Conservation (phyloP, 768 basidiomycete genomes). For the Phylloporus rhodoxanthus region DNA sequence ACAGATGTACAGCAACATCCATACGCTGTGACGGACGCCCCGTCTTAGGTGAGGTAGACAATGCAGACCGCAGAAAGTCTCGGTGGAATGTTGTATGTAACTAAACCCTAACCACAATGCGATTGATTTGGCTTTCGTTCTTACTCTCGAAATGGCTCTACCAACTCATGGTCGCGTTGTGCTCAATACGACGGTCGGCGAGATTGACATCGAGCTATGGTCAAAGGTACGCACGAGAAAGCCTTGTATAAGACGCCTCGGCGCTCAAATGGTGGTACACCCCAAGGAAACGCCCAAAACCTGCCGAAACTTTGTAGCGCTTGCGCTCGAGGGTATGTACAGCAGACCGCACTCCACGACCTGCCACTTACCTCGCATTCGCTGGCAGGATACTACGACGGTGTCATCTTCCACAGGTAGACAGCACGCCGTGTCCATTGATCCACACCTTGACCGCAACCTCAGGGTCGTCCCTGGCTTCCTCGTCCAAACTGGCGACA, state of each 20-base stretch:
- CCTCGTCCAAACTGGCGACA: conserved; percentile 92
- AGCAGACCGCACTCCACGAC: neutral
- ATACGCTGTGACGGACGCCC: conserved; percentile 18
- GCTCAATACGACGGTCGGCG: conserved; percentile 82
- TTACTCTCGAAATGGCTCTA: conserved; percentile 53
- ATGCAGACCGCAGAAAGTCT: neutral
- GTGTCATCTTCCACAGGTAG: conserved; percentile 89
- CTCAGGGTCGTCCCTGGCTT: conserved; percentile 81
- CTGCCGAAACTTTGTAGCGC: conserved; percentile 83
- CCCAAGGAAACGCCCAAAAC: conserved; percentile 86
- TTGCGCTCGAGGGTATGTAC: conserved; percentile 82
- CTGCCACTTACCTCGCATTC: conserved; percentile 5
- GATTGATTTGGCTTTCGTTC: neutral
- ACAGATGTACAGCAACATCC: conserved; percentile 18
- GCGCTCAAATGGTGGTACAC: neutral
- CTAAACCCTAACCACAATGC: conserved; percentile 22
- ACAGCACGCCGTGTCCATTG: conserved; percentile 3
- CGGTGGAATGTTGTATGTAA: neutral
- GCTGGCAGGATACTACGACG: conserved; percentile 85
- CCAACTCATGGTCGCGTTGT: conserved; percentile 85
- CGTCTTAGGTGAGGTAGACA: conserved; percentile 7
- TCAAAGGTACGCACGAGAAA: conserved; percentile 53
- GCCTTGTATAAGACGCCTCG: neutral
- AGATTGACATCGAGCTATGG: conserved; percentile 89
- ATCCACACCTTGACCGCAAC: neutral